phyloP scores from a whole-genome alignment of 2,329 filamentous ascomycete species.

The Venturiaceae sp. region DNA sequence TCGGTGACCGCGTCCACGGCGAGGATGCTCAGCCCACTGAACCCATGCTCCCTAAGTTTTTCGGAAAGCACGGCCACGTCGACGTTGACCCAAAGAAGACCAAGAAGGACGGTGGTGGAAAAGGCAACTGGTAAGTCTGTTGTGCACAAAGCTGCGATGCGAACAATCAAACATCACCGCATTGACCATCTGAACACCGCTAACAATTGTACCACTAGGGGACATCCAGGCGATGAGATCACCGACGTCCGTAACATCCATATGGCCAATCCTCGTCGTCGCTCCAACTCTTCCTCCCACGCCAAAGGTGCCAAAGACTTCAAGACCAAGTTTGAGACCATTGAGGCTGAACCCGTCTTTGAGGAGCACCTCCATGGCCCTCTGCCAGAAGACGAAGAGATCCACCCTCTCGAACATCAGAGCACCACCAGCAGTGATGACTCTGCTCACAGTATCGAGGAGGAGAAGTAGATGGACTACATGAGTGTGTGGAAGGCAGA shows the following conservation, averaged over 20 bases:
- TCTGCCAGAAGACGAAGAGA: slow-evolving; percentile 43
- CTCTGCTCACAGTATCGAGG: slow-evolving; percentile 4
- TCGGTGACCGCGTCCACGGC: slow-evolving; percentile 85
- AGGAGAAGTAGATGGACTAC: slow-evolving; percentile 2
- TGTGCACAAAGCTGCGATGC: neutral
- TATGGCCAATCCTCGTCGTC: slow-evolving; percentile 76
- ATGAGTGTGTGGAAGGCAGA: neutral
- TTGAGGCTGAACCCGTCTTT: slow-evolving; percentile 84
- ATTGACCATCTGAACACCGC: neutral
- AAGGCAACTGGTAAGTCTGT: slow-evolving; percentile 76
- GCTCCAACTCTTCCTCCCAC: slow-evolving; percentile 79
- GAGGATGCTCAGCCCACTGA: slow-evolving; percentile 51
- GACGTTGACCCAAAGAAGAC: slow-evolving; percentile 83
- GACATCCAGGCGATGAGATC: slow-evolving; percentile 71
- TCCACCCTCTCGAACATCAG: slow-evolving; percentile 5
- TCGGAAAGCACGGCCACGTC: slow-evolving; percentile 74
- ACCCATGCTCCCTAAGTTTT: slow-evolving; percentile 69
- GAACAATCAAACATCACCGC: neutral
- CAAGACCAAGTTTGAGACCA: slow-evolving; percentile 93
- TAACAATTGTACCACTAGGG: slow-evolving; percentile 50
- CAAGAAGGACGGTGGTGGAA: slow-evolving; percentile 93
- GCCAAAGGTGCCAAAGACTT: slow-evolving; percentile 64
- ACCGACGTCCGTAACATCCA: slow-evolving; percentile 76
- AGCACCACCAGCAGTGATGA: slow-evolving; percentile 3
- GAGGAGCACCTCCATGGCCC: slow-evolving; percentile 76